phyloP scores from a whole-genome alignment of 2,329 filamentous ascomycete genomes.

The Fusarium sp. region DNA sequence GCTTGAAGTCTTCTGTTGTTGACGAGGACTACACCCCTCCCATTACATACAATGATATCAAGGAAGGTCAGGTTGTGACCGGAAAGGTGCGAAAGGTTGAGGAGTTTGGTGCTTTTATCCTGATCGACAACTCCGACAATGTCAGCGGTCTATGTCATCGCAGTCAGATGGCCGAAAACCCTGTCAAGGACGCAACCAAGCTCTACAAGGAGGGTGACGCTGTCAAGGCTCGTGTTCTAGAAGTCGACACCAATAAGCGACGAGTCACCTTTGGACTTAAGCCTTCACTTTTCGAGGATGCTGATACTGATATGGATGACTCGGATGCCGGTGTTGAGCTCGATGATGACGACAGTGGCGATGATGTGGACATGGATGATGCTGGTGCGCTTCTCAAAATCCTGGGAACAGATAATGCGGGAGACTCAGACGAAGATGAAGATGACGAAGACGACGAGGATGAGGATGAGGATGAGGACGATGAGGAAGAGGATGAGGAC shows the following conservation, averaged over 20 bases:
- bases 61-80: constrained; percentile 82
- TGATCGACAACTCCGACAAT: constrained; percentile 86
- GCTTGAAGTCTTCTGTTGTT: constrained; percentile 84
- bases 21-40: constrained; percentile 81
- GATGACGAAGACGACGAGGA: constrained; percentile 50
- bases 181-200: constrained; percentile 84
- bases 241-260: constrained; percentile 77
- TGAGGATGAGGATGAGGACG: constrained; percentile 52
- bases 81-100: constrained; percentile 94
- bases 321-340: constrained; percentile 62
- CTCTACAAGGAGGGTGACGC: constrained; percentile 89
- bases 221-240: constrained; percentile 92
- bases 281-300: constrained; percentile 85
- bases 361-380: constrained; percentile 63
- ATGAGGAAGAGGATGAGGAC: constrained; percentile 54
- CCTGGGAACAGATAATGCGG: constrained; percentile 58
- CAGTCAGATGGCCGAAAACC: constrained; percentile 88
- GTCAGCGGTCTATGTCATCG: constrained; percentile 94
- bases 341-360: constrained; percentile 59
- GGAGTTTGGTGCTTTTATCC: constrained; percentile 93
- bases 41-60: constrained; percentile 79
- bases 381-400: constrained; percentile 56
- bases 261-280: constrained; percentile 92
- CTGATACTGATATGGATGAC: constrained; percentile 62
- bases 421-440: constrained; percentile 53